Percentiles rank a stretch among this genome's conserved stretches.
These are phyloP conservation scores for Malus hybrid DNA, from an alignment of 331 rosid species.

Conservation along the genomic window DNA sequence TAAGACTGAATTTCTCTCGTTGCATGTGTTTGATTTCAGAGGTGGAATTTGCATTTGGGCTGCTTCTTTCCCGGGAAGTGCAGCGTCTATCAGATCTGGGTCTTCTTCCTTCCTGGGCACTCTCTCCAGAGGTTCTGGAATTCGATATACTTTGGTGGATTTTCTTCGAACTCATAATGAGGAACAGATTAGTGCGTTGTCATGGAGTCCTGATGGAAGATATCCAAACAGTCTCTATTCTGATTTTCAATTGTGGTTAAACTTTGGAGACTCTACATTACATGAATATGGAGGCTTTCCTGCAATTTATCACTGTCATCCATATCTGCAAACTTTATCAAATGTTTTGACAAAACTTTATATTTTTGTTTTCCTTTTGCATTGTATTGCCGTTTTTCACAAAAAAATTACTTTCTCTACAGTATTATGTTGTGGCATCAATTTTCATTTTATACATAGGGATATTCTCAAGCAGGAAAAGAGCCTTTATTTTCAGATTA, in stretches of 20 bases:
- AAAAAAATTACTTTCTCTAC: background rate
- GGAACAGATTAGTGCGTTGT: constrained; percentile 77
- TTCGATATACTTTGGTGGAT: constrained; percentile 72
- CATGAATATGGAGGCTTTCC: background rate
- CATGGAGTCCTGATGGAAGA: constrained; percentile 99
- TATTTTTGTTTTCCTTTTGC: background rate
- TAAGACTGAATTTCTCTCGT: constrained; percentile 9
- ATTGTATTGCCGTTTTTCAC: background rate
- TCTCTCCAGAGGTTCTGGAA: constrained; percentile 78
- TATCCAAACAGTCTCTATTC: constrained; percentile 43
- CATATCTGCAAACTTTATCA: background rate
- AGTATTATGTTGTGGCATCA: background rate
- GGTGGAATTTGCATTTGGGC: constrained; percentile 87
- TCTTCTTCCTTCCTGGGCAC: constrained; percentile 67
- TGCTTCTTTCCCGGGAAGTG: constrained; percentile 88
- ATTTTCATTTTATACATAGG: background rate
- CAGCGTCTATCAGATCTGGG: constrained; percentile 79
- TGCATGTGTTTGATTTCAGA: constrained; percentile 33
- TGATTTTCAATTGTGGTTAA: background rate
- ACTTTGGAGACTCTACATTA: background rate
- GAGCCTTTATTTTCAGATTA: background rate
- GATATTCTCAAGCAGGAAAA: background rate
- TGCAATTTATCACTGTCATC: background rate
- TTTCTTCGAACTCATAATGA: constrained; percentile 59
- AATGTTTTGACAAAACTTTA: background rate